Conservation (phyloP, 2,329 filamentous ascomycete genomes). For the Daldinia sp. region DNA sequence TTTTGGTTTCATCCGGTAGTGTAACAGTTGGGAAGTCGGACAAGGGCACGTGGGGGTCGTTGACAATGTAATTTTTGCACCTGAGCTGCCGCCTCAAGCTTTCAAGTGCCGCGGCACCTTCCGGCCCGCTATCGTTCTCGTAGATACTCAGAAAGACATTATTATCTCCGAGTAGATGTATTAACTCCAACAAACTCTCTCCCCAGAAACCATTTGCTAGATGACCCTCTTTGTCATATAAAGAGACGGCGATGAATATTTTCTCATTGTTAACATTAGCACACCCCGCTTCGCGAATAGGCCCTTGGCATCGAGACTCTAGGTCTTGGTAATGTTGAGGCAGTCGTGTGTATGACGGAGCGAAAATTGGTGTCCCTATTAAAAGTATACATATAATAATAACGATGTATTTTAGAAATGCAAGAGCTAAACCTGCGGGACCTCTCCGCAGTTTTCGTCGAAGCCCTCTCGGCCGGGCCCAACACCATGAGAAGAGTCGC, state of each 20-base stretch:
- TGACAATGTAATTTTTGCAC: constrained; percentile 65
- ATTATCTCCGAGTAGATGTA: constrained; percentile 73
- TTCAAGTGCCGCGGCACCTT: constrained; percentile 66
- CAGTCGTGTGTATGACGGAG: constrained; percentile 58
- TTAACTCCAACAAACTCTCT: constrained; percentile 67
- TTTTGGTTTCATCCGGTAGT: constrained; percentile 70
- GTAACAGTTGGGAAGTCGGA: constrained; percentile 68
- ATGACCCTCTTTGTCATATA: constrained; percentile 73
- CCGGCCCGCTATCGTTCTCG: constrained; percentile 74
- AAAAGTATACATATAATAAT: constrained; percentile 52
- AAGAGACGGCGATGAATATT: constrained; percentile 78
- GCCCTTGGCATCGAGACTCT: constrained; percentile 49
- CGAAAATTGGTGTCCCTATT: constrained; percentile 53
- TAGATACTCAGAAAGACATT: constrained; percentile 81
- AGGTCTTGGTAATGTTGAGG: constrained; percentile 56
- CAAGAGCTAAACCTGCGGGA: constrained; percentile 21
- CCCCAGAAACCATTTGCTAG: constrained; percentile 75
- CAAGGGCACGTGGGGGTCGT: constrained; percentile 69
- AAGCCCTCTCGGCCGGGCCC: constrained; percentile 38
- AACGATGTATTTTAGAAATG: constrained; percentile 45
- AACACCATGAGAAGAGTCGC: constrained; percentile 34
- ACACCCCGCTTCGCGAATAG: constrained; percentile 50
- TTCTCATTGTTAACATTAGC: constrained; percentile 66
- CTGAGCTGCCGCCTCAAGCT: constrained; percentile 62
- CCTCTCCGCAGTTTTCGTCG: constrained; percentile 43